phyloP scores from a whole-genome alignment of 129 eudicot species.

The Lonicera japonica region DNA sequence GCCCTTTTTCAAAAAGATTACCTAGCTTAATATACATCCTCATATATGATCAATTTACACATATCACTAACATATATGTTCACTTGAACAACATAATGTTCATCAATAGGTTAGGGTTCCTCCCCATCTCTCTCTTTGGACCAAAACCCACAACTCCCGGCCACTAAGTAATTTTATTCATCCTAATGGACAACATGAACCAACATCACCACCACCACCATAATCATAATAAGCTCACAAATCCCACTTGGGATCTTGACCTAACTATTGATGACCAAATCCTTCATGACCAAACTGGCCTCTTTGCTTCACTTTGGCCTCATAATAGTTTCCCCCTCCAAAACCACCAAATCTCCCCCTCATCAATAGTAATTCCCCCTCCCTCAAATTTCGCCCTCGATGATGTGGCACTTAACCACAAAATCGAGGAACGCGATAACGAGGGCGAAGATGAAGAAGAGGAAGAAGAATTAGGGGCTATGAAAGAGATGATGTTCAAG shows the following conservation, averaged over 20 bases:
- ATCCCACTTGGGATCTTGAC: slow-evolving; percentile 31
- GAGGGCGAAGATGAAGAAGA: slow-evolving; percentile 15
- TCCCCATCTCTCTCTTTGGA: neutral
- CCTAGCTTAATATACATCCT: too few relatives aligned
- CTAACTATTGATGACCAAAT: slow-evolving; percentile 23
- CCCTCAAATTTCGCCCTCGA: too few relatives aligned
- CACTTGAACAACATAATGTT: neutral
- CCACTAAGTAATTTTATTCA: too few relatives aligned
- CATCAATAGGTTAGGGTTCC: neutral
- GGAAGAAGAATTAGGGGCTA: slow-evolving; percentile 57
- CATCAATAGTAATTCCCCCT: neutral
- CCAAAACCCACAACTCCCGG: neutral
- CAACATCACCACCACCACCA: slow-evolving; percentile 13
- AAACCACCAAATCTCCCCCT: slow-evolving; percentile 12
- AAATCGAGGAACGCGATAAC: neutral
- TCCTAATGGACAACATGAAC: slow-evolving; percentile 22
- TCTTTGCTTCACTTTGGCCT: slow-evolving; percentile 17
- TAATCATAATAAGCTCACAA: too few relatives aligned
- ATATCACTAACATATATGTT: neutral
- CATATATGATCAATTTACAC: neutral
- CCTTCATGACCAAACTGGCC: slow-evolving; percentile 15
- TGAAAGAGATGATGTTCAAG: slow-evolving; percentile 69
- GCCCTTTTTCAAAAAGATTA: neutral
- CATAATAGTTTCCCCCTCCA: slow-evolving; percentile 16
- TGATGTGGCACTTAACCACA: too few relatives aligned